Percentiles rank a stretch among this genome's conserved stretches.
These are phyloP conservation scores for Fraxinus anomala DNA, from an alignment of 257 asterid genomes.

Conservation along the genomic window DNA sequence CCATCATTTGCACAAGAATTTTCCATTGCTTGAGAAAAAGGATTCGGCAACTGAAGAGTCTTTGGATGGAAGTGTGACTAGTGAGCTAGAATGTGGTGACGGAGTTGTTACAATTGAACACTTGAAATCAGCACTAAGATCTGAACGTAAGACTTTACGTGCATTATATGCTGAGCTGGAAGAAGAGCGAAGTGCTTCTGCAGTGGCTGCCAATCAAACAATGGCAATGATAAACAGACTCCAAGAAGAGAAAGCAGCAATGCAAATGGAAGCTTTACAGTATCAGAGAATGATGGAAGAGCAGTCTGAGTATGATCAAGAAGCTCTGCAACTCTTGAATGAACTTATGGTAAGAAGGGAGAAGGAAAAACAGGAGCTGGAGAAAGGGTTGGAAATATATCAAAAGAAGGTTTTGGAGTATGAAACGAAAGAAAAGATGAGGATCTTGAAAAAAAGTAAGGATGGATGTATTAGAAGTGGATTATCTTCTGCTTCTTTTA, in stretches of 20 bases:
- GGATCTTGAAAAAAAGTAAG: conserved; percentile 51
- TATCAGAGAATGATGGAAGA: conserved; percentile 99
- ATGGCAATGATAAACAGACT: conserved; percentile 98
- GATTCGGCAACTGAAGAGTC: conserved; percentile 76
- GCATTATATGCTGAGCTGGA: conserved; percentile 77
- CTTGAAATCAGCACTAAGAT: conserved; percentile 60
- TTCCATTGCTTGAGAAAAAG: conserved; percentile 57
- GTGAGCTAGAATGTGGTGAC: conserved; percentile 76
- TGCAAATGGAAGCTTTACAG: conserved; percentile 99
- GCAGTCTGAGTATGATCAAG: conserved; percentile 97
- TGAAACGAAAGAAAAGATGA: conserved; percentile 60
- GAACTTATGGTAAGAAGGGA: conserved; percentile 93
- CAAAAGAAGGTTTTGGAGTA: conserved; percentile 70
- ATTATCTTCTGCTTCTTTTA: conserved; percentile 72
- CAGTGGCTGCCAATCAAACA: conserved; percentile 87
- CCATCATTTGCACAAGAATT: conserved; percentile 61
- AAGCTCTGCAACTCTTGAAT: conserved; percentile 88
- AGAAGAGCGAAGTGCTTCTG: conserved; percentile 93
- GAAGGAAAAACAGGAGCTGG: conserved; percentile 85
- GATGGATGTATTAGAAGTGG: conserved; percentile 66
- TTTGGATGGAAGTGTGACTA: conserved; percentile 79
- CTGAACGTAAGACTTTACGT: conserved; percentile 71
- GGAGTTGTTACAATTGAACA: conserved; percentile 61
- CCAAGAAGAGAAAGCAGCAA: conserved; percentile 94
- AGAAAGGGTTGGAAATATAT: conserved; percentile 58